Evolutionary conservation across 768 basidiomycete genomes (phyloP).

Genomic region (Lactarius hengduanensis): DNA sequence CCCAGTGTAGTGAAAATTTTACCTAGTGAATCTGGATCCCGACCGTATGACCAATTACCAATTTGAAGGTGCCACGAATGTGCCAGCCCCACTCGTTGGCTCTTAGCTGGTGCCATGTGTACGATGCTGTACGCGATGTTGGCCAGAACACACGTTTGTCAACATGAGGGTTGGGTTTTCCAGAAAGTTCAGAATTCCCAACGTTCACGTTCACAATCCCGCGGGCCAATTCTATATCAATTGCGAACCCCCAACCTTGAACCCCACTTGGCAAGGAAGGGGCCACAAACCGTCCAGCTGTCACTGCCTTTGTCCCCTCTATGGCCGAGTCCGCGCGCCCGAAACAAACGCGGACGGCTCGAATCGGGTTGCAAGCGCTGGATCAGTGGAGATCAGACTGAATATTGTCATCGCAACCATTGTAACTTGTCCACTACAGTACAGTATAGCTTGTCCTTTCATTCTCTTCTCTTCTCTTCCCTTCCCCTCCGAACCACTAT

Average conservation of each 20-base stretch:
- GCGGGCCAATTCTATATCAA: background rate
- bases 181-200: background rate
- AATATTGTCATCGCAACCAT: background rate
- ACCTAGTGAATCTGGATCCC: too few relatives aligned
- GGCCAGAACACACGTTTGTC: background rate
- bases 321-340: background rate
- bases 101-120: background rate
- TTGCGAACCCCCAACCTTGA: background rate
- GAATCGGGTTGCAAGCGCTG: background rate
- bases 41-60: background rate
- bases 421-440: background rate
- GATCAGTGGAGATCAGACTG: background rate
- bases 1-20: background rate
- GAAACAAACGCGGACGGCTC: background rate
- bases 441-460: background rate
- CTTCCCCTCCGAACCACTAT: too few relatives aligned
- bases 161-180: background rate
- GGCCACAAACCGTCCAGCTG: background rate
- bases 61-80: background rate
- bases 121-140: too few relatives aligned
- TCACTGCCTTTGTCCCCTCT: background rate
- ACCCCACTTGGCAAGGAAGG: background rate
- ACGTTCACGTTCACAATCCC: background rate
- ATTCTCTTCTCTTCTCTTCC: too few relatives aligned
- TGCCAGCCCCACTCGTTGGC: background rate